Evolutionary conservation across 2,329 filamentous ascomycete genomes (phyloP).

Genomic region (Epicoccum nigrum): DNA sequence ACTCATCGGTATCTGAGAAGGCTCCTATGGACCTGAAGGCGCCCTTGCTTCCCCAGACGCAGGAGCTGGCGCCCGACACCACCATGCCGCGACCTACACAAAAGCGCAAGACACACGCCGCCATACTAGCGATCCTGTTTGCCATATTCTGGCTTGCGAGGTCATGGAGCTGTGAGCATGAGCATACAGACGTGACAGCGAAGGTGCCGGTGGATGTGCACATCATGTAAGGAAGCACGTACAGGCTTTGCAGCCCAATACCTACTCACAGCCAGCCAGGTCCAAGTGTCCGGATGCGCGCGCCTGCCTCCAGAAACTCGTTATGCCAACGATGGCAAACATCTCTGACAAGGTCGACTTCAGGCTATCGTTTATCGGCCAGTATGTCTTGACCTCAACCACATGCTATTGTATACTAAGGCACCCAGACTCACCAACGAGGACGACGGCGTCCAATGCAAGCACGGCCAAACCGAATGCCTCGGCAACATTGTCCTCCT

Average conservation of each 20-base stretch:
- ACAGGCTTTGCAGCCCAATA: background rate
- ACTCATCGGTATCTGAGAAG: slow-evolving; percentile 8
- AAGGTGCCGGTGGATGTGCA: slow-evolving; percentile 85
- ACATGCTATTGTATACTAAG: background rate
- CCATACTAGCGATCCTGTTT: slow-evolving; percentile 34
- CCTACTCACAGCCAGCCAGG: slow-evolving; percentile 22
- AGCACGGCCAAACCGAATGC: slow-evolving; percentile 87
- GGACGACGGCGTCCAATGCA: slow-evolving; percentile 85
- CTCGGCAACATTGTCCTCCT: slow-evolving; percentile 94
- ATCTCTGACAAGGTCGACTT: slow-evolving; percentile 88
- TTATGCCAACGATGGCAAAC: slow-evolving; percentile 85
- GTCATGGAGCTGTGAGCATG: slow-evolving; percentile 35
- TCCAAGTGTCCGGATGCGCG: slow-evolving; percentile 88
- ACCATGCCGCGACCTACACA: slow-evolving; percentile 25
- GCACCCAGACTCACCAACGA: slow-evolving; percentile 63
- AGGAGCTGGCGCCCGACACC: slow-evolving; percentile 18
- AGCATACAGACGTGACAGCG: slow-evolving; percentile 30
- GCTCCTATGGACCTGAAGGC: slow-evolving; percentile 38
- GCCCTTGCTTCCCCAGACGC: slow-evolving; percentile 35
- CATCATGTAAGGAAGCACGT: slow-evolving; percentile 68
- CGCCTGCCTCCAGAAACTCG: slow-evolving; percentile 78
- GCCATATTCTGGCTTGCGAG: slow-evolving; percentile 42
- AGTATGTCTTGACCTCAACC: slow-evolving; percentile 54
- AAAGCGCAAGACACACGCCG: slow-evolving; percentile 35
- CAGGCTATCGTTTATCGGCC: slow-evolving; percentile 86